Evolutionary conservation across 2,329 filamentous ascomycete species (phyloP).

Genomic region (Dothidotthia symphoricarpi): DNA sequence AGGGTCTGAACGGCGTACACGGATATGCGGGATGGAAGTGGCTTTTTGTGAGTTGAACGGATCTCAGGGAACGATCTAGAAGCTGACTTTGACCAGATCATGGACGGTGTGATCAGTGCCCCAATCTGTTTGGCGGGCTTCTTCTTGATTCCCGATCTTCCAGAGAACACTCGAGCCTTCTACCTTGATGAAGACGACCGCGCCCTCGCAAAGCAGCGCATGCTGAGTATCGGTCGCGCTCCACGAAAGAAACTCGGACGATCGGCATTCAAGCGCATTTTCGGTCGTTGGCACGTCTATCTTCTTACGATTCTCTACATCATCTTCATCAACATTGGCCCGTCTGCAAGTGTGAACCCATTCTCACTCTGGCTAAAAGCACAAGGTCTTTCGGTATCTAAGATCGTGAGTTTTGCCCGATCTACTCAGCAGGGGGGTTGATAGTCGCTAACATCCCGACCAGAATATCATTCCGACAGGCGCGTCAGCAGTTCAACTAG

Average conservation of each 20-base stretch:
- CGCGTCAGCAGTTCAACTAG: slow-evolving; percentile 16
- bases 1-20: slow-evolving; percentile 16
- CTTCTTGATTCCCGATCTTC: slow-evolving; percentile 19
- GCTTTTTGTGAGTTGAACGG: slow-evolving; percentile 14
- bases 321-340: slow-evolving; percentile 19
- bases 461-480: slow-evolving; percentile 22
- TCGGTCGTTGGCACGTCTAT: slow-evolving; percentile 22
- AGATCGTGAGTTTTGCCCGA: slow-evolving; percentile 11
- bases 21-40: slow-evolving; percentile 24
- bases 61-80: background rate
- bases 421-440: no score
- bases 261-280: slow-evolving; percentile 16
- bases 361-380: slow-evolving; percentile 22
- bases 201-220: slow-evolving; percentile 14
- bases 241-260: slow-evolving; percentile 13
- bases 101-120: slow-evolving; percentile 19
- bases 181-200: slow-evolving; percentile 14
- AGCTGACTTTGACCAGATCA: slow-evolving; percentile 6
- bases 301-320: slow-evolving; percentile 17
- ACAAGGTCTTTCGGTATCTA: slow-evolving; percentile 9
- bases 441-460: background rate
- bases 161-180: slow-evolving; percentile 14
- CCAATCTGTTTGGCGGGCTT: slow-evolving; percentile 16
- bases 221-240: slow-evolving; percentile 15
- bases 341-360: slow-evolving; percentile 17